These are phyloP conservation scores for Soucietia sequanensis DNA, from an alignment of 805 yeast species.

Conservation along the genomic window DNA sequence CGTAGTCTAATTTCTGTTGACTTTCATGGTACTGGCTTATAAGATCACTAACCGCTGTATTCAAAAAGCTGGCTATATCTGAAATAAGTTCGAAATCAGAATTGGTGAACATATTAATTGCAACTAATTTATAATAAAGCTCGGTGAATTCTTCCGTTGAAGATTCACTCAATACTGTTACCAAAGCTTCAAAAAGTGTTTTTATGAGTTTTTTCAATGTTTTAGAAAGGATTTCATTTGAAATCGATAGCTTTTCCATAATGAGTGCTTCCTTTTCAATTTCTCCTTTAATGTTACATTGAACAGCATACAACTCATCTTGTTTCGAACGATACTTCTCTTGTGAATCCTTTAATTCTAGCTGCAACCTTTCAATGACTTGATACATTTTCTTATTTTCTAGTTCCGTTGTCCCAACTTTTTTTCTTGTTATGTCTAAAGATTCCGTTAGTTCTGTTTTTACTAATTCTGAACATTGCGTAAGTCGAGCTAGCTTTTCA, in stretches of 20 bases:
- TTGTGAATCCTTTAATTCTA: too few species aligned
- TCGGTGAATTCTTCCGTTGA: slow-evolving; percentile 1
- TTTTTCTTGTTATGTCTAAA: too few species aligned
- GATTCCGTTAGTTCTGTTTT: too few species aligned
- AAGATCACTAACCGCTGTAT: neutral
- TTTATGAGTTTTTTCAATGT: neutral
- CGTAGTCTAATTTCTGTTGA: neutral
- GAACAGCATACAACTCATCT: too few species aligned
- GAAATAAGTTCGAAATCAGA: neutral
- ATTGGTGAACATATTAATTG: neutral
- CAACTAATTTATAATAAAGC: slow-evolving; percentile 1
- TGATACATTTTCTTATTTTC: too few species aligned
- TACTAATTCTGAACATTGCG: too few species aligned
- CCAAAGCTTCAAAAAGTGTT: neutral
- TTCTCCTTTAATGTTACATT: too few species aligned
- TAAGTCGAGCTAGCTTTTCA: too few species aligned
- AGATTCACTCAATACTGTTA: neutral
- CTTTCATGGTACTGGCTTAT: neutral
- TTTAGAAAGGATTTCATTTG: neutral
- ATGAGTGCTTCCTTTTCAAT: neutral
- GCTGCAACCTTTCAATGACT: too few species aligned
- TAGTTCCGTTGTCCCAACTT: too few species aligned
- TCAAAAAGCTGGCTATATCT: neutral
- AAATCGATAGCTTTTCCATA: neutral
- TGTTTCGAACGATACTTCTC: too few species aligned